Conservation (phyloP, 495 filamentous ascomycete genomes). For the Tirmania nivea region DNA sequence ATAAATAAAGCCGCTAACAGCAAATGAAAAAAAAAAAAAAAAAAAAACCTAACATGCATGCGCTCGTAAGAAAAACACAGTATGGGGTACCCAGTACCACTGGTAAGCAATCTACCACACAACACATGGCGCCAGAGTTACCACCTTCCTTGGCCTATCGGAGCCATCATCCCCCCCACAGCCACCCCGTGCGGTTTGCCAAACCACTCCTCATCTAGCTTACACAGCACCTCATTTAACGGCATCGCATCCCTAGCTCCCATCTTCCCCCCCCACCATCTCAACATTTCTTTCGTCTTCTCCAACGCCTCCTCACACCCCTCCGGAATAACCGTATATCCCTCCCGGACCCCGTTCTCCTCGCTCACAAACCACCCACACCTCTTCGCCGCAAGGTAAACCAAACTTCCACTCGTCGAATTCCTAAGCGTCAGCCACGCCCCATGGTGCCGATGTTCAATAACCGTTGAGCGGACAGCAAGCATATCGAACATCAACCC, state of each 20-base stretch:
- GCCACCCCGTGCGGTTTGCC: background rate
- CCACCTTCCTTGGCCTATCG: no score
- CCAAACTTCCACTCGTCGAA: constrained; percentile 9
- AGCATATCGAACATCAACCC: constrained; percentile 12
- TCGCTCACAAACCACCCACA: constrained; percentile 1
- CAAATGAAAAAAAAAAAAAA: no score
- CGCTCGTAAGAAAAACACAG: constrained; percentile 1
- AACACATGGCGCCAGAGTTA: no score
- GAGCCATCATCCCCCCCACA: no score
- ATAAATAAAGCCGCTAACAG: no score
- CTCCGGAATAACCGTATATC: constrained; percentile 2
- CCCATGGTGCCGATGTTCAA: constrained; percentile 13
- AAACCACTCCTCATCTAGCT: constrained; percentile 3
- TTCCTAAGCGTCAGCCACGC: constrained; percentile 12
- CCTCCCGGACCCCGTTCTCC: no score
- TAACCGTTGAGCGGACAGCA: constrained; percentile 13
- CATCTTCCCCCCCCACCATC: constrained; percentile 14
- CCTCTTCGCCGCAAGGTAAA: constrained; percentile 10
- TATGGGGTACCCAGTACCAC: background rate
- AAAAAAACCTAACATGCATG: no score
- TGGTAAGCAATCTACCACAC: no score
- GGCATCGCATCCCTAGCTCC: constrained; percentile 8
- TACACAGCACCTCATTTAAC: constrained; percentile 7
- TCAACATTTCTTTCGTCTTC: constrained; percentile 5
- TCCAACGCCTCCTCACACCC: constrained; percentile 9